phyloP scores from a whole-genome alignment of 805 yeast species.

The Kuraishia piskuri region DNA sequence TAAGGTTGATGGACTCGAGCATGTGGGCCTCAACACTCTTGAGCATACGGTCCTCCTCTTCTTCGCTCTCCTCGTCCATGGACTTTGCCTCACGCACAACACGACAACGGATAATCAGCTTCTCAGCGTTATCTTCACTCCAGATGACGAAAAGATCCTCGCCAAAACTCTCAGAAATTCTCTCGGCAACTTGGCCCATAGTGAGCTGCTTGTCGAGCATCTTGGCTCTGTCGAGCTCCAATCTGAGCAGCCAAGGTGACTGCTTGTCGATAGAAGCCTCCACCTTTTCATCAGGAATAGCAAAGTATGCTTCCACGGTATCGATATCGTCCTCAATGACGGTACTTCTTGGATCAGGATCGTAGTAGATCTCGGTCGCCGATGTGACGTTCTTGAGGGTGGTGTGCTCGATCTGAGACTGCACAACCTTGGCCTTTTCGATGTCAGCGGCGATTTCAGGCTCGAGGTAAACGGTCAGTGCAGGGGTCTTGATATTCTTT shows the following conservation, averaged over 20 bases:
- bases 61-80: conserved; percentile 86
- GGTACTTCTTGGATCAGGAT: conserved; percentile 97
- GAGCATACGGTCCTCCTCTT: conserved; percentile 94
- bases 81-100: conserved; percentile 94
- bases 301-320: conserved; percentile 94
- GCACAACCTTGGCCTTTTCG: conserved; percentile 89
- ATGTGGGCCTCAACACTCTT: conserved; percentile 92
- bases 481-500: conserved; percentile 98
- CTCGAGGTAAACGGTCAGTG: conserved; percentile 85
- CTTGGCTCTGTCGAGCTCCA: conserved; percentile 96
- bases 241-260: conserved; percentile 95
- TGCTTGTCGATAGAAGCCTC: conserved; percentile 91
- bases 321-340: conserved; percentile 94
- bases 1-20: conserved; percentile 87
- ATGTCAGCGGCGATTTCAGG: conserved; percentile 78
- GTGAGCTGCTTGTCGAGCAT: conserved; percentile 97
- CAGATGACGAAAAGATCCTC: conserved; percentile 95
- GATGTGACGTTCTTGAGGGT: conserved; percentile 90
- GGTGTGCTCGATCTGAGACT: conserved; percentile 96
- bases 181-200: conserved; percentile 97
- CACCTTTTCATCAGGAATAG: conserved; percentile 95
- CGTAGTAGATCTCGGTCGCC: conserved; percentile 95
- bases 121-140: conserved; percentile 98
- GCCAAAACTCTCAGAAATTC: conserved; percentile 85
- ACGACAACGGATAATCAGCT: conserved; percentile 94